Conservation (phyloP, 345 rosid species). For the Populus pruinosa region DNA sequence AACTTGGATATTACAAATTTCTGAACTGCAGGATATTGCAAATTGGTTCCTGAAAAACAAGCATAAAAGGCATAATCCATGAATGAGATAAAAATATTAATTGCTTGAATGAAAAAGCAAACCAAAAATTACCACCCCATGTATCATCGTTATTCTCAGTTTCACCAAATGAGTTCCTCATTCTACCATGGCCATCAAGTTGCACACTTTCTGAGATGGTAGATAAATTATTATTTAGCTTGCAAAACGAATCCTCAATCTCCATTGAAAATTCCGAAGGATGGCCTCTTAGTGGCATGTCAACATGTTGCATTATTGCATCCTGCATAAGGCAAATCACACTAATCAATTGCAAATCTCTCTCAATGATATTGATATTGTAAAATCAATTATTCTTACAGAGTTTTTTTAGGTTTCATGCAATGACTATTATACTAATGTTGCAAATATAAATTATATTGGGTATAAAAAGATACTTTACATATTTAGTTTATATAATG, state of each 20-base stretch:
- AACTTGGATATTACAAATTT: constrained; percentile 13
- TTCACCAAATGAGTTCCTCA: constrained; percentile 30
- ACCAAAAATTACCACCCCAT: constrained; percentile 50
- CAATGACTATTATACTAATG: no score
- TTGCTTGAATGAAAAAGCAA: not conserved
- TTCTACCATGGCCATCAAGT: constrained; percentile 26
- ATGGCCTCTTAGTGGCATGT: constrained; percentile 29
- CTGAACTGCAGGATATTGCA: not conserved
- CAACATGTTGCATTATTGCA: constrained; percentile 40
- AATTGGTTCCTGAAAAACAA: constrained; percentile 2
- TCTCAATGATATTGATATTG: not conserved
- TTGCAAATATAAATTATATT: no score
- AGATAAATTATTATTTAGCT: constrained; percentile 24
- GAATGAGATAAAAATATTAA: not conserved
- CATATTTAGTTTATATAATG: no score
- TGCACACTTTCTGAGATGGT: constrained; percentile 24
- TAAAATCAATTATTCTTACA: no score
- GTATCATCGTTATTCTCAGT: constrained; percentile 19
- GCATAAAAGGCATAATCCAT: not conserved
- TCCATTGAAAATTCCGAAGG: constrained; percentile 32
- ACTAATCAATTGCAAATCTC: not conserved
- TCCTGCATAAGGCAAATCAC: constrained; percentile 40
- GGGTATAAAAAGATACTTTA: no score
- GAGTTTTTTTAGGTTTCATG: no score
- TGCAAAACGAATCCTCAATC: constrained; percentile 25